These are phyloP conservation scores for Chalaropsis ovoidea DNA, from an alignment of 2,329 filamentous ascomycete species.

Conservation along the genomic window DNA sequence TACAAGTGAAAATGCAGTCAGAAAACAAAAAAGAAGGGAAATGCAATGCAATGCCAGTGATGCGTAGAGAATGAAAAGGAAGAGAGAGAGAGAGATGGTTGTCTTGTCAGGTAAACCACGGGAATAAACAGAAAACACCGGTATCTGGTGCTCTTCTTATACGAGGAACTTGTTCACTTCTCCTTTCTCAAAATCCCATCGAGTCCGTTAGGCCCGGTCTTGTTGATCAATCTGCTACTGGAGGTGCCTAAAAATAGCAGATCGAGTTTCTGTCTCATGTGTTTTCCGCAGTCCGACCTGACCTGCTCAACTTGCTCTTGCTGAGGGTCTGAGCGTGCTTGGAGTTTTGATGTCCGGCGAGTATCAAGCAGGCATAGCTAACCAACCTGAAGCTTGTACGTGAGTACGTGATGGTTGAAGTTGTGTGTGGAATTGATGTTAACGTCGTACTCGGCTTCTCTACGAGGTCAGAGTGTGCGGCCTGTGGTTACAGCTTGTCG, in stretches of 20 bases:
- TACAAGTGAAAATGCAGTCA: neutral
- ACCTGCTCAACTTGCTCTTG: neutral
- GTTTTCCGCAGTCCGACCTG: neutral
- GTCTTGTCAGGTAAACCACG: neutral
- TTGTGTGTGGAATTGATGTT: neutral
- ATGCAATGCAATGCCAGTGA: neutral
- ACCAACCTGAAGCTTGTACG: neutral
- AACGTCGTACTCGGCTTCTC: neutral
- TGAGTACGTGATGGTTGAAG: too few species aligned
- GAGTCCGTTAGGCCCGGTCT: neutral
- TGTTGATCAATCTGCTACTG: neutral
- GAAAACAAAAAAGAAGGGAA: conserved; percentile 1
- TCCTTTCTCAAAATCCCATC: neutral
- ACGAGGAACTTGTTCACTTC: neutral
- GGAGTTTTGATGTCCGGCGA: too few species aligned
- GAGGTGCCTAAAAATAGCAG: neutral
- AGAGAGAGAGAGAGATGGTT: neutral
- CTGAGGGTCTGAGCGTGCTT: neutral
- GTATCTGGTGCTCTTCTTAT: neutral
- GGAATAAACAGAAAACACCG: neutral
- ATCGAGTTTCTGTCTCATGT: neutral
- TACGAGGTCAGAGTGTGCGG: neutral
- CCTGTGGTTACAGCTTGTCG: neutral
- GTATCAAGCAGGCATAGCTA: neutral
- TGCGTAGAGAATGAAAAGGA: neutral